Evolutionary conservation across 148 eudicot species (phyloP).

Genomic region (Arctostaphylos glauca): DNA sequence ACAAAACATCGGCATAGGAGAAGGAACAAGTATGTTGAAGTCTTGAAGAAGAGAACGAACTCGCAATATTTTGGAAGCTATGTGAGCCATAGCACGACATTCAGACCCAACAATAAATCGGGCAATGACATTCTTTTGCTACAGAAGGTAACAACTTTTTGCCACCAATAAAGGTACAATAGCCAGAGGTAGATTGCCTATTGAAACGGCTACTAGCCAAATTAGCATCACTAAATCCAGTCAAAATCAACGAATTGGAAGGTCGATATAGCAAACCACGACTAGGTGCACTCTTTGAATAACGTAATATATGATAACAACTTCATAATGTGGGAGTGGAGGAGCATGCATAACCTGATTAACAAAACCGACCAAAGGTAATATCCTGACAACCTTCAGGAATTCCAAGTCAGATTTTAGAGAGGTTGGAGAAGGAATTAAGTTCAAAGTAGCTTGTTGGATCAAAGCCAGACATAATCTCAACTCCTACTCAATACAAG

Average conservation of each 20-base stretch:
- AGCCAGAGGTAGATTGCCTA: background rate
- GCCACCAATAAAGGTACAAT: background rate
- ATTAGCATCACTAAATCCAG: background rate
- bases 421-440: too few species aligned
- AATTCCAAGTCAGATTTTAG: too few species aligned
- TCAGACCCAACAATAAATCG: background rate
- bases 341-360: background rate
- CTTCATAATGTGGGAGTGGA: background rate
- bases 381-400: too few species aligned
- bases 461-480: too few species aligned
- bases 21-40: background rate
- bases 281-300: background rate
- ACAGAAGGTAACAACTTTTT: background rate
- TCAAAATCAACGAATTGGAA: background rate
- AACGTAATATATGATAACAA: background rate
- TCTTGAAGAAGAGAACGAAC: background rate
- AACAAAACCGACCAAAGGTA: background rate
- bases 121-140: background rate
- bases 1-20: background rate
- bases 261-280: background rate
- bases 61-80: background rate
- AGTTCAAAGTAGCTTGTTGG: too few species aligned
- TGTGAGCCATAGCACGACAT: background rate
- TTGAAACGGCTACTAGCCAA: background rate
- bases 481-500: too few species aligned